Conservation (phyloP, 106 monocot species). For the Iris macrosiphon region DNA sequence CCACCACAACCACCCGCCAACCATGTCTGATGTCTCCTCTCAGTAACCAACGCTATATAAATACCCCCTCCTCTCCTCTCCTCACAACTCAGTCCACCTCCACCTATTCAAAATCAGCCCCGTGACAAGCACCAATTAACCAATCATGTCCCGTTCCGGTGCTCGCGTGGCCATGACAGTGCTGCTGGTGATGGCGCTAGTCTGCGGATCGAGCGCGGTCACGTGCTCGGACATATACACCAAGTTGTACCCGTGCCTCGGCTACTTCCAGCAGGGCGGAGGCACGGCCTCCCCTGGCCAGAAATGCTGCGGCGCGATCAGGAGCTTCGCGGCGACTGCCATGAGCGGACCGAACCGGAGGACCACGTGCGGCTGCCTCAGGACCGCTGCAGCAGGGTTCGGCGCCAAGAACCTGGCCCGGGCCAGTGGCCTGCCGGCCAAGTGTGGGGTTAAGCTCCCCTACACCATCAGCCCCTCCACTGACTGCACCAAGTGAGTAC, state of each 20-base stretch:
- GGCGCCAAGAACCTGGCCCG: background rate
- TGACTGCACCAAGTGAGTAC: background rate
- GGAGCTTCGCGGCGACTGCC: background rate
- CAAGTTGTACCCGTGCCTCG: background rate
- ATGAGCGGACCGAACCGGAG: background rate
- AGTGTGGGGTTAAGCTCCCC: background rate
- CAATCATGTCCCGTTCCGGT: background rate
- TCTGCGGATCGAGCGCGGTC: background rate
- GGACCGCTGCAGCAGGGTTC: background rate
- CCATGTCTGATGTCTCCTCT: too few relatives aligned
- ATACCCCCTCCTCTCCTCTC: too few relatives aligned
- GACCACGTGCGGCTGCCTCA: constrained; percentile 1
- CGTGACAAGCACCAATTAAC: too few relatives aligned
- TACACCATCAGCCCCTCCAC: constrained; percentile 1
- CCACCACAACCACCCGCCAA: too few relatives aligned
- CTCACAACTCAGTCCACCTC: too few relatives aligned
- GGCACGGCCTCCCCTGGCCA: background rate
- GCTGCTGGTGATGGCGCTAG: background rate
- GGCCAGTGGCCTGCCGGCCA: background rate
- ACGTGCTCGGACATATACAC: background rate
- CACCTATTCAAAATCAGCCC: too few relatives aligned
- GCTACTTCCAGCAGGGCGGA: background rate
- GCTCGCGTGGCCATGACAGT: background rate
- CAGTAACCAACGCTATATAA: too few relatives aligned
- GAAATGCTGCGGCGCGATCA: constrained; percentile 2